phyloP scores from a whole-genome alignment of 306 rosid genomes.

The Pueraria montana region DNA sequence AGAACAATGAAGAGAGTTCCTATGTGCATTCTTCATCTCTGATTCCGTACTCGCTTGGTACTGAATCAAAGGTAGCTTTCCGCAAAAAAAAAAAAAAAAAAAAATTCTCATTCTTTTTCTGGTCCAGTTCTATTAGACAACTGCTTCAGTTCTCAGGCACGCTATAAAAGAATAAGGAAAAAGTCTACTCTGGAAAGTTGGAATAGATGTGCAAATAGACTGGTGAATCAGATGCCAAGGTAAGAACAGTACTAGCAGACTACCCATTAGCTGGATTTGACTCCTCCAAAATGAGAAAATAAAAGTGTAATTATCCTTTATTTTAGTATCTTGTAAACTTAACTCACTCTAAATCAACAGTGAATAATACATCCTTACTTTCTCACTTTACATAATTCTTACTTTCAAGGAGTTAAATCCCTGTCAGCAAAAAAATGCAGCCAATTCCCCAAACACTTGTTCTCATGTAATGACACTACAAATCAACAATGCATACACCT shows the following conservation, averaged over 20 bases:
- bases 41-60: background rate
- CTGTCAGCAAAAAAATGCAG: background rate
- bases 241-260: too few relatives aligned
- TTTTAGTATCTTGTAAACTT: background rate
- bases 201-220: background rate
- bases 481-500: background rate
- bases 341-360: background rate
- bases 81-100: too few relatives aligned
- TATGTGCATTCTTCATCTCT: background rate
- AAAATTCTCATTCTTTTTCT: too few relatives aligned
- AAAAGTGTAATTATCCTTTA: background rate
- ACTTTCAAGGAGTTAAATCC: background rate
- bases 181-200: background rate
- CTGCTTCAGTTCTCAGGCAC: background rate
- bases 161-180: conserved; percentile 7
- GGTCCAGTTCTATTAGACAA: background rate
- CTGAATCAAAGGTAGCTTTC: background rate
- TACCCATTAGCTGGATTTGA: too few relatives aligned
- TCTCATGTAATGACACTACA: background rate
- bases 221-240: too few relatives aligned
- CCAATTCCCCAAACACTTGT: background rate
- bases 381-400: background rate
- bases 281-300: background rate
- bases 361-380: background rate
- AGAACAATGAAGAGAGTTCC: background rate